Percentiles rank a stretch among this genome's conserved stretches.
phyloP scores from a whole-genome alignment of 2,329 filamentous ascomycete genomes.

The Pseudogymnoascus sp. region DNA sequence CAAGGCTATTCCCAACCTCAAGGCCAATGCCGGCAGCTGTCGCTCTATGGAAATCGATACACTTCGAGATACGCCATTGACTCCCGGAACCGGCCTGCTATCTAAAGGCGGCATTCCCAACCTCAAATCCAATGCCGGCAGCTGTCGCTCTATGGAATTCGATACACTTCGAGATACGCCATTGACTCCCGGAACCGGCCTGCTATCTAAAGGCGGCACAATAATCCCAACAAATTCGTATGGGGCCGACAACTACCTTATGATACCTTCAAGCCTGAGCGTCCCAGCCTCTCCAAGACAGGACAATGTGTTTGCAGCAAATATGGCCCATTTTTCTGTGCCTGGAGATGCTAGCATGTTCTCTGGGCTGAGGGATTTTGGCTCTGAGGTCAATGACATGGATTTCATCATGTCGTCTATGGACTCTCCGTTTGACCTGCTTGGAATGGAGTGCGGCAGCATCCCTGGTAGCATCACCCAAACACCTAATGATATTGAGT shows the following conservation, averaged over 20 bases:
- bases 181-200: background rate
- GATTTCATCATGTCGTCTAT: background rate
- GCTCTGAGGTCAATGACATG: background rate
- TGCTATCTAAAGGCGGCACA: background rate
- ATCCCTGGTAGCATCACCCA: background rate
- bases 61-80: background rate
- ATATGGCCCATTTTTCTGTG: background rate
- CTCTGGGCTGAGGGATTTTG: background rate
- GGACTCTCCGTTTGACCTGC: background rate
- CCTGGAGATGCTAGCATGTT: background rate
- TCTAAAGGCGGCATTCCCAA: background rate
- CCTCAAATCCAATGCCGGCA: background rate
- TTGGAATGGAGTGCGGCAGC: background rate
- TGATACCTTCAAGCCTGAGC: background rate
- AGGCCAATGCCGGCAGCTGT: background rate
- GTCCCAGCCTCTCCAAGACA: background rate
- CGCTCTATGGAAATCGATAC: background rate
- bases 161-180: background rate
- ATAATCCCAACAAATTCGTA: background rate
- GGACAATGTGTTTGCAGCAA: background rate
- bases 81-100: background rate
- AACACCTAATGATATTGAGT: constrained; percentile 2
- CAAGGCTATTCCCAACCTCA: background rate
- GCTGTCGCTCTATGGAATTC: background rate
- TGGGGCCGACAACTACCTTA: background rate